phyloP scores from a whole-genome alignment of 83 land plant genomes.

The Diphasiastrum complanatum region DNA sequence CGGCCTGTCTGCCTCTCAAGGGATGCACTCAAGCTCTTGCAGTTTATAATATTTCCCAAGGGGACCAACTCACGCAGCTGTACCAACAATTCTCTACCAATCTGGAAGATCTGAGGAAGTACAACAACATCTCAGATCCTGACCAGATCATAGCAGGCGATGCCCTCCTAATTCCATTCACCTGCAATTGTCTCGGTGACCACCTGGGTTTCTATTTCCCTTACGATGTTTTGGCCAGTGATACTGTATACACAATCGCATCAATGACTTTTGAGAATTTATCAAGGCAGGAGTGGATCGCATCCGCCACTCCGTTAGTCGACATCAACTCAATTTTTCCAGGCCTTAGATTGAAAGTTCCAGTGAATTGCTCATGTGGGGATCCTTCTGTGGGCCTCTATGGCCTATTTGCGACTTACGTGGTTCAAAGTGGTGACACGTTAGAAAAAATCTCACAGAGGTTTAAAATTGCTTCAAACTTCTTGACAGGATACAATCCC shows the following conservation, averaged over 20 bases:
- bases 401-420: conserved; percentile 33
- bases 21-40: too few relatives aligned
- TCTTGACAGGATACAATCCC: conserved; percentile 19
- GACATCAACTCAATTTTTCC: conserved; percentile 9
- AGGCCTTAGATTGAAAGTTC: conserved; percentile 11
- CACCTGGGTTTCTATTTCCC: conserved; percentile 1
- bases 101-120: too few relatives aligned
- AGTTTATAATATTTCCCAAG: too few relatives aligned
- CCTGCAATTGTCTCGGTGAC: conserved; percentile 15
- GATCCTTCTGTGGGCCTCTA: conserved; percentile 18
- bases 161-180: conserved; percentile 15
- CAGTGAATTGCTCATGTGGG: conserved; percentile 36
- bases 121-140: neutral
- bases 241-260: neutral
- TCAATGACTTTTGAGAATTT: conserved; percentile 7
- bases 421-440: conserved; percentile 11
- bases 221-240: conserved; percentile 6
- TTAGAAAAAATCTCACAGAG: neutral
- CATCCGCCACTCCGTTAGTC: neutral
- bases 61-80: too few relatives aligned
- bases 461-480: conserved; percentile 16
- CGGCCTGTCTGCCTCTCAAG: too few relatives aligned
- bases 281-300: conserved; percentile 14
- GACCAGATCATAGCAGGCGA: neutral
- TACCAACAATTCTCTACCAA: too few relatives aligned